Conservation (phyloP, 352 stramenopile species). For the Albugo candida region DNA sequence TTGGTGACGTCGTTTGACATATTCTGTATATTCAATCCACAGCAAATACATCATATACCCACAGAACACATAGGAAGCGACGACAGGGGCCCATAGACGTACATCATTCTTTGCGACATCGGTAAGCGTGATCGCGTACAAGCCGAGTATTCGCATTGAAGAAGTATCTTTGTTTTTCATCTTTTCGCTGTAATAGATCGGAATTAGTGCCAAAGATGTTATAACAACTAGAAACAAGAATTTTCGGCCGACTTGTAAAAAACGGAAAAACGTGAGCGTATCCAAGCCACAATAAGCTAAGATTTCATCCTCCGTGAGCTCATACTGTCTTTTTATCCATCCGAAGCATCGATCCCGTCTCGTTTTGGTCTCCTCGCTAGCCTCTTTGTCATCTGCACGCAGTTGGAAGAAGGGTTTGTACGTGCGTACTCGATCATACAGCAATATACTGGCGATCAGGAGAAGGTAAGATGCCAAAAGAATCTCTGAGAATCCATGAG, state of each 20-base stretch:
- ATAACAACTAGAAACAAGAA: constrained; percentile 31
- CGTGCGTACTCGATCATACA: too few species aligned
- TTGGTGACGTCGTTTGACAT: constrained; percentile 35
- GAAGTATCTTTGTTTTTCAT: constrained; percentile 7
- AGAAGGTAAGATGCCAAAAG: constrained; percentile 1
- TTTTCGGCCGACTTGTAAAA: constrained; percentile 46
- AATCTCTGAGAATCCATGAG: constrained; percentile 4
- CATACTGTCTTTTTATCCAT: constrained; percentile 29
- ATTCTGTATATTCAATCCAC: constrained; percentile 38
- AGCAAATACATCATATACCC: constrained; percentile 37
- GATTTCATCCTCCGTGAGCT: constrained; percentile 38
- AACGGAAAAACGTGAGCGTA: constrained; percentile 50
- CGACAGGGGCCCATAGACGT: constrained; percentile 47
- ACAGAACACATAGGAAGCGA: constrained; percentile 29
- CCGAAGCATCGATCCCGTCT: constrained; percentile 12
- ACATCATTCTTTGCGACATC: constrained; percentile 30
- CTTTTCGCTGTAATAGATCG: constrained; percentile 36
- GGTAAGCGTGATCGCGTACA: constrained; percentile 48
- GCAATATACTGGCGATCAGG: too few species aligned
- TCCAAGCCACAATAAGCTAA: constrained; percentile 52
- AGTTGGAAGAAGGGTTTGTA: too few species aligned
- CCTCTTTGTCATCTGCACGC: too few species aligned
- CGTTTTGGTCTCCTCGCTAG: too few species aligned
- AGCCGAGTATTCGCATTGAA: constrained; percentile 19
- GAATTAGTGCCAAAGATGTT: constrained; percentile 40